Evolutionary conservation across 1,284 basidiomycete genomes (phyloP), one percentile per base, ranked within the genome.

Genomic region (Trichosporon inkin): DNA sequence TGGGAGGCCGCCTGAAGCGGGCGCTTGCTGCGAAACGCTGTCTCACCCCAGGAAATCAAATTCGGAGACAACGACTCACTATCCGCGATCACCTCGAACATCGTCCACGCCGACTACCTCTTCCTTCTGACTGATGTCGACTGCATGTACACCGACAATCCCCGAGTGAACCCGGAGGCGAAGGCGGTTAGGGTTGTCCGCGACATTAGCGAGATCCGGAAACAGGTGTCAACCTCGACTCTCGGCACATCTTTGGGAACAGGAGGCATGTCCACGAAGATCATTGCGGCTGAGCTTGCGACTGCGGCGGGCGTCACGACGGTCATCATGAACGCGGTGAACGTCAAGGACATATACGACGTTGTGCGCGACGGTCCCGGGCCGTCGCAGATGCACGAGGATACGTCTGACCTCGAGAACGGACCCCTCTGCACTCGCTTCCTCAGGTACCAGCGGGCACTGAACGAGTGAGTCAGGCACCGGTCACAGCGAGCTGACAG

Each of bases 41-140:
- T 35, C 57, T 57, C 54, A 47, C 56, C 38, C 1, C 69, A 92
- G 90, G 95, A 99, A 87, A 96, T 99, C 68, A 95, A 95, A 88
- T 99, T 99, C 71, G 95, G 96, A 55, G 96, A 99, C 80, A 99
- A 99, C 74, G 96, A 99, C 75, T 98, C 95, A 0, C 81, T 99
- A 17, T 97, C 93, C 28, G 95, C 95, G 19, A 94, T 99, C 68
- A 93, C 95, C 0, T 90, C 93, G 1, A 91, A 91, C 4, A 94
- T 99, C 86, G 88, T 98, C 22, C 92, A 97, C 68, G 95, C 95
- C 14, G 94, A 99, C 77, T 99, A 93, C 74, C 84, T 99, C 11
- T 97, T 98, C 78, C 84, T 99, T 7, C 82, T 98, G 54, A 99
- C 96, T 1, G 96, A 99, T 69, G 96, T 99, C 6, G 93, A 98